These are phyloP conservation scores for Pinus tabuliformis DNA, from an alignment of 75 land plant species.

Conservation along the genomic window DNA sequence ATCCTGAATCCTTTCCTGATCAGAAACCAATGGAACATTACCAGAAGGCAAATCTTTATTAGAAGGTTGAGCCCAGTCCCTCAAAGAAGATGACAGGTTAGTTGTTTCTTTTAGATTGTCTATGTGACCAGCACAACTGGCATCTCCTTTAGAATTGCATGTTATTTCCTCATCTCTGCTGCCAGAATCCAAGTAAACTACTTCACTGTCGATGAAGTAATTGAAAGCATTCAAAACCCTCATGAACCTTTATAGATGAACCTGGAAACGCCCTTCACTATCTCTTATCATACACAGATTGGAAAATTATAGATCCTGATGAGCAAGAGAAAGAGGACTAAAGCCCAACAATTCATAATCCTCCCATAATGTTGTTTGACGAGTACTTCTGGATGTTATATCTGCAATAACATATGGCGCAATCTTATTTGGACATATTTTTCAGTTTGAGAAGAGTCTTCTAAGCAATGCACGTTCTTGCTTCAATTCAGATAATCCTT, in stretches of 20 bases:
- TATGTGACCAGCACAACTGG: background rate
- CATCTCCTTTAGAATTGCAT: background rate
- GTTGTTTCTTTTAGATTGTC: slow-evolving; percentile 1
- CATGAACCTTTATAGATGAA: background rate
- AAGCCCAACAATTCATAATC: slow-evolving; percentile 7
- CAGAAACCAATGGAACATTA: background rate
- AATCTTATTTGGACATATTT: background rate
- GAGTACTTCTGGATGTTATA: background rate
- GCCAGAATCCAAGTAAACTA: too few relatives aligned
- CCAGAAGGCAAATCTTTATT: background rate
- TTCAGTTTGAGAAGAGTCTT: background rate
- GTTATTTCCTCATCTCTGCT: background rate
- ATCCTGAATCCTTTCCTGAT: background rate
- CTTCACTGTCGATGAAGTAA: background rate
- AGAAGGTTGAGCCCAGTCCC: slow-evolving; percentile 7
- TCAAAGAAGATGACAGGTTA: background rate
- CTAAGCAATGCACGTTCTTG: background rate
- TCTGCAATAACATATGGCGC: background rate
- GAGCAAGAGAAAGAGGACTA: background rate
- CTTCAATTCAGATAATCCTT: background rate
- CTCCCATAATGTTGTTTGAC: slow-evolving; percentile 7
- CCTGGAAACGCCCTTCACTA: slow-evolving; percentile 1
- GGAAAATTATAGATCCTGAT: slow-evolving; percentile 3
- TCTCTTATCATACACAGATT: slow-evolving; percentile 6
- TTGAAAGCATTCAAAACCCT: slow-evolving; percentile 5